These are phyloP conservation scores for Arabidopsis arenosa DNA, from an alignment of 345 rosid genomes.

Conservation along the genomic window DNA sequence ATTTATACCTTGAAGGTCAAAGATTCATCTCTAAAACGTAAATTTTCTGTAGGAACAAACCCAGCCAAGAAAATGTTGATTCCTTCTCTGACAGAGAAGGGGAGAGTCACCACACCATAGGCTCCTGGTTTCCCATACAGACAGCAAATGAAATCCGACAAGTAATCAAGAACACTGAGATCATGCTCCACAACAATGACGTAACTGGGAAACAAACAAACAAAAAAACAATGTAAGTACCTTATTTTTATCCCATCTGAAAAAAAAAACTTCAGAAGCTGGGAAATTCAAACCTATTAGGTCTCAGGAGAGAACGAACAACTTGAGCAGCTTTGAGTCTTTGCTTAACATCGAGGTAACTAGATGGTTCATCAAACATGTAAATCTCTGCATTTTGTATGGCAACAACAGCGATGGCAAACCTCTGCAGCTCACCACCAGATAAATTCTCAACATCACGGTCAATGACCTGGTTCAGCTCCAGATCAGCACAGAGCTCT, in stretches of 20 bases:
- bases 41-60: conserved; percentile 92
- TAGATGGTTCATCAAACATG: conserved; percentile 99
- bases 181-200: conserved; percentile 99
- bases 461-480: conserved; percentile 92
- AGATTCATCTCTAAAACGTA: conserved; percentile 93
- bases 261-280: conserved; percentile 4
- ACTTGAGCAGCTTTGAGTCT: conserved; percentile 99
- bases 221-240: not conserved
- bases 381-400: conserved; percentile 98
- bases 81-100: conserved; percentile 97
- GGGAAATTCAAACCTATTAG: conserved; percentile 65
- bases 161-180: conserved; percentile 93
- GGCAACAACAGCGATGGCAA: conserved; percentile 96
- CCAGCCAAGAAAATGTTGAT: conserved; percentile 97
- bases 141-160: conserved; percentile 98
- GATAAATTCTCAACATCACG: conserved; percentile 92
- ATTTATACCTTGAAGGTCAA: conserved; percentile 81
- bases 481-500: conserved; percentile 79
- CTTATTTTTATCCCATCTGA: not conserved
- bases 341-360: conserved; percentile 99
- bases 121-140: conserved; percentile 99
- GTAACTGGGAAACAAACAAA: conserved; percentile 58
- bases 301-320: conserved; percentile 83
- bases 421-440: conserved; percentile 98
- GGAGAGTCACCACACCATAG: conserved; percentile 97